These are phyloP conservation scores for Clarkia xantiana DNA, from an alignment of 345 rosid genomes.

Conservation along the genomic window DNA sequence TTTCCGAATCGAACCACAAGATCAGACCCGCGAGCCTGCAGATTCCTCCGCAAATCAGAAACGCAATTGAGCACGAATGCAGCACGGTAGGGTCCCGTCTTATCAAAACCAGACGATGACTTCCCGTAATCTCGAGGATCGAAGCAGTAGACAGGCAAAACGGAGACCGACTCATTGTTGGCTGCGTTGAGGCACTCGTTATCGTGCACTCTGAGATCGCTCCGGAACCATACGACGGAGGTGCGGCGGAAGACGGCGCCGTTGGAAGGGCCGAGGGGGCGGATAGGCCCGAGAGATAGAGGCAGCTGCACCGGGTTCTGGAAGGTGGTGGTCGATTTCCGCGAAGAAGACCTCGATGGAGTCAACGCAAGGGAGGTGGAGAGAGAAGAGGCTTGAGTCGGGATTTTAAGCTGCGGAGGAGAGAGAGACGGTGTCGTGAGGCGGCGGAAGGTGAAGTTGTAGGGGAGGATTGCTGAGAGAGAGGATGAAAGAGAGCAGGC, in stretches of 20 bases:
- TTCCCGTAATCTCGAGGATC: conserved; percentile 88
- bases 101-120: conserved; percentile 81
- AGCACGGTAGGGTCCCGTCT: conserved; percentile 78
- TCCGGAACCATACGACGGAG: conserved; percentile 83
- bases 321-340: neutral
- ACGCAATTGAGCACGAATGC: conserved; percentile 70
- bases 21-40: conserved; percentile 75
- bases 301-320: conserved; percentile 51
- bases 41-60: conserved; percentile 61
- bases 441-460: no score
- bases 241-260: conserved; percentile 73
- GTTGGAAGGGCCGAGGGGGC: conserved; percentile 66
- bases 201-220: conserved; percentile 77
- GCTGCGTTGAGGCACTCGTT: conserved; percentile 73
- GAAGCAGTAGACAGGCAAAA: conserved; percentile 81
- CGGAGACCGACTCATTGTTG: conserved; percentile 62
- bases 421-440: no score
- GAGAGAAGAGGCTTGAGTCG: no score
- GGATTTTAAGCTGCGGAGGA: no score
- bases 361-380: no score
- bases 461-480: no score
- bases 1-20: conserved; percentile 76
- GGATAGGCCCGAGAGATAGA: conserved; percentile 62
- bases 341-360: no score
- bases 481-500: no score